A percentile compares a stretch with the other conserved stretches of the same genome.
Evolutionary conservation across 2,329 filamentous ascomycete genomes (phyloP).

Genomic region (Cladosporium sp.): DNA sequence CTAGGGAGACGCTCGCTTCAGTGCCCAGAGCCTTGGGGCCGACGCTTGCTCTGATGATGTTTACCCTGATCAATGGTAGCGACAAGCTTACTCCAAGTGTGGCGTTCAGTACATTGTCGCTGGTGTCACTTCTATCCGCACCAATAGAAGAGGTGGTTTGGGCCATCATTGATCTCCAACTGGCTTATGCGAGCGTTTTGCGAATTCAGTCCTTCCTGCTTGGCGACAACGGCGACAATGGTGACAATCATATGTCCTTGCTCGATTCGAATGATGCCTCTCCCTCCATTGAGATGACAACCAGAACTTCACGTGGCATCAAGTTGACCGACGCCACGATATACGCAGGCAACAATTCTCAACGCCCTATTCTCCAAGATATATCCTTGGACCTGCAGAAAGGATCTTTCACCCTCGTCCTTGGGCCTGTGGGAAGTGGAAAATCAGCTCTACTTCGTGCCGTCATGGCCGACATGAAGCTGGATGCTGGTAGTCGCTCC

Average conservation of each 20-base stretch:
- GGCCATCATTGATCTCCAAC: background rate
- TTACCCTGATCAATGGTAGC: background rate
- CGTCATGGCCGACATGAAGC: background rate
- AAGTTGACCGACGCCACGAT: background rate
- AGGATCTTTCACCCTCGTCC: background rate
- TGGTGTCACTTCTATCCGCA: background rate
- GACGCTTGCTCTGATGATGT: background rate
- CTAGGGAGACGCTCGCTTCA: background rate
- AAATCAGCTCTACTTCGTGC: background rate
- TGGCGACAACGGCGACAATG: background rate
- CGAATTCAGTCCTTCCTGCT: background rate
- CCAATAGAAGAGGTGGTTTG: background rate
- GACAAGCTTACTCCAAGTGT: conserved; percentile 15
- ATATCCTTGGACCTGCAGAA: background rate
- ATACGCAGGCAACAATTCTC: background rate
- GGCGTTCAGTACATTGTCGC: background rate
- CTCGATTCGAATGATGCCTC: background rate
- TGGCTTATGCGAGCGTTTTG: background rate
- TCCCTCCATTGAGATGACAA: background rate
- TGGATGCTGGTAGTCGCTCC: background rate
- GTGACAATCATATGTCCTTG: background rate
- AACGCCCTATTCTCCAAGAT: background rate
- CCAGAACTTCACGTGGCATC: background rate
- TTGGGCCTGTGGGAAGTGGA: background rate
- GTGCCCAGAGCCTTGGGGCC: background rate